Base-by-base conservation (phyloP, 768 basidiomycete genomes). In the Boletus rufocinnamomeus region DNA sequence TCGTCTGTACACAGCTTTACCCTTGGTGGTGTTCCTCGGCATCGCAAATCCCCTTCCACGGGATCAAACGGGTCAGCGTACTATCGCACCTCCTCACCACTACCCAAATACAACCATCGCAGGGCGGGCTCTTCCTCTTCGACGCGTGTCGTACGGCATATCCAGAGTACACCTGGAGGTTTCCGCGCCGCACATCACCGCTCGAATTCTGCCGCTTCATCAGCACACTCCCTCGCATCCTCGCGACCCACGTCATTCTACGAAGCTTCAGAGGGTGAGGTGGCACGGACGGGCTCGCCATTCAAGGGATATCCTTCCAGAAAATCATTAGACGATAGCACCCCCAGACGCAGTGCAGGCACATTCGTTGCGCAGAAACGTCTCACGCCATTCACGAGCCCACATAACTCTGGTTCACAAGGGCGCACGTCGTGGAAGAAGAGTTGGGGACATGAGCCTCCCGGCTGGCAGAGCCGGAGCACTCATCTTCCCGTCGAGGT, bases 381-480 rank as follows among this genome's bases (percentile, higher is more conserved):
- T 27, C 77, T 83, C 61, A 89, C 86, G 2, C 87, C 90, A 1
- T 91, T 91, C 69, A 75, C 77, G 63, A 86, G 82, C 62, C 86
- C 85, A 6, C 77, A 79, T 59, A 65, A 71, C 19, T 77, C 75
- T 54, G 74, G 75, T 34, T 77, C 79, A 4, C 68, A 84, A 50
- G 84, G 88, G 34, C 83, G 86, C 32, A 86, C 88, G 23, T 88
- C 88, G 69, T 94, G 92, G 92, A 93, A 91, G 79, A 92, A 91
- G 72, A 84, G 87, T 8, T 94, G 92, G 92, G 92, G 92, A 1
- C 75, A 87, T 30, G 90, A 93, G 65, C 92, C 91, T 7, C 90
- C 91, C 23, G 91, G 91, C 19, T 93, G 91, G 90, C 87, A 89
- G 63, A 80, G 77, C 37, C 82, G 88, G 4, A 72, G 71, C 51